Evolutionary conservation across 73 alveolate genomes (phyloP).

Genomic region (Stentor coeruleus): DNA sequence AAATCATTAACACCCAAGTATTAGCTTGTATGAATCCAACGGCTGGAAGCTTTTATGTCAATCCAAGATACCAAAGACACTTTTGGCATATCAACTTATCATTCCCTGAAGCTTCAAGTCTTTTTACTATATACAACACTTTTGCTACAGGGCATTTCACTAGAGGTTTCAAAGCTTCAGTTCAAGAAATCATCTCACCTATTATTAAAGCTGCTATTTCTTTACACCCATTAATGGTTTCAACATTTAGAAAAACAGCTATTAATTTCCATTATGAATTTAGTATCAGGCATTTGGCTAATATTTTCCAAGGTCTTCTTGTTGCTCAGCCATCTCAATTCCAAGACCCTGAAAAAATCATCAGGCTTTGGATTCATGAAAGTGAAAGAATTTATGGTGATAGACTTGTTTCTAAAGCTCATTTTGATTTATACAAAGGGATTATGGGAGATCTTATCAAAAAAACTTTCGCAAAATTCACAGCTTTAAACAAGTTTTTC

Average conservation of each 20-base stretch:
- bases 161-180: constrained; percentile 88
- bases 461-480: constrained; percentile 77
- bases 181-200: constrained; percentile 91
- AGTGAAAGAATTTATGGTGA: constrained; percentile 99
- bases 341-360: constrained; percentile 93
- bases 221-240: constrained; percentile 95
- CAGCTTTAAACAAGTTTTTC: constrained; percentile 71
- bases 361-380: constrained; percentile 99
- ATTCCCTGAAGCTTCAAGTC: constrained; percentile 94
- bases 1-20: constrained; percentile 96
- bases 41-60: constrained; percentile 99
- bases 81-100: constrained; percentile 98
- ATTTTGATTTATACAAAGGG: constrained; percentile 83
- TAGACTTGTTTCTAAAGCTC: constrained; percentile 88
- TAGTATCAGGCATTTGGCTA: constrained; percentile 98
- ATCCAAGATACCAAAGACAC: constrained; percentile 99
- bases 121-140: constrained; percentile 97
- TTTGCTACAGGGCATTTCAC: constrained; percentile 97
- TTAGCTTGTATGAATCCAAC: constrained; percentile 99
- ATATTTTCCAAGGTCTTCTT: constrained; percentile 98
- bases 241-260: constrained; percentile 99
- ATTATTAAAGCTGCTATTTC: constrained; percentile 97
- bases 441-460: constrained; percentile 74
- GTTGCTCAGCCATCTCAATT: constrained; percentile 93
- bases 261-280: constrained; percentile 99